Evolutionary conservation across 441 rosid species (phyloP), one percentile per base, ranked within the genome.

Genomic region (Geranium incanum): DNA sequence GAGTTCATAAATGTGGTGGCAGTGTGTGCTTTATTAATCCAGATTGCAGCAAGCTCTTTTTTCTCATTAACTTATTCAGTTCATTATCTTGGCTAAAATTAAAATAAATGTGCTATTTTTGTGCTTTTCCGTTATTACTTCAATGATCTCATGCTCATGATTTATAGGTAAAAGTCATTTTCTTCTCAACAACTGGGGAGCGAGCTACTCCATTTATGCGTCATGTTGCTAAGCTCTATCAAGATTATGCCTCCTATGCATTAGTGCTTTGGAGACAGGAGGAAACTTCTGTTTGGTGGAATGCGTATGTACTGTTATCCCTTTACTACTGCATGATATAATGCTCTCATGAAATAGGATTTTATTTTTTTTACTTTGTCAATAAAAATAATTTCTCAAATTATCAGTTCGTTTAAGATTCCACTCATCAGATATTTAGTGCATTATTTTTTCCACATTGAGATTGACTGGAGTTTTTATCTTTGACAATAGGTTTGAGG

Each of bases 221-320:
- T 33, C 92, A 88, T 75, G 87, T 87, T 78, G 93, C 96, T 64
- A 88, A 85, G 80, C 78, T 84, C 71, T 92, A 90, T 75, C 84
- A 88, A 92, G 84, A 84, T 77, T 87, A 87, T 85, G 91, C 92
- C 68, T 87, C 97, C 50, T 82, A 89, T 79, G 92, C 95, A 18
- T 86, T 83, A 63, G 86, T 95, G 65, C 86, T 95, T 36, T 95
- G 99, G 98, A 82, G 86, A 70, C 90, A 92, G 80, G 98, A 92
- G 82, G 98, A 95, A 78, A 86, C 93, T 76, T 85, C 98, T 62
- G 73, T 90, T 70, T 95, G 99, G 99, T 95, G 97, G 99, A 95
- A 83, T 78, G 72, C 80, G 99, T 92, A 89, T 66, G 97, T 85
- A 19, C 28, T 62, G 70, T 57, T 78, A 72, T 74, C 65, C 55